Evolutionary conservation across 2,329 filamentous ascomycete species (phyloP).

Genomic region (Cadophora sp.): DNA sequence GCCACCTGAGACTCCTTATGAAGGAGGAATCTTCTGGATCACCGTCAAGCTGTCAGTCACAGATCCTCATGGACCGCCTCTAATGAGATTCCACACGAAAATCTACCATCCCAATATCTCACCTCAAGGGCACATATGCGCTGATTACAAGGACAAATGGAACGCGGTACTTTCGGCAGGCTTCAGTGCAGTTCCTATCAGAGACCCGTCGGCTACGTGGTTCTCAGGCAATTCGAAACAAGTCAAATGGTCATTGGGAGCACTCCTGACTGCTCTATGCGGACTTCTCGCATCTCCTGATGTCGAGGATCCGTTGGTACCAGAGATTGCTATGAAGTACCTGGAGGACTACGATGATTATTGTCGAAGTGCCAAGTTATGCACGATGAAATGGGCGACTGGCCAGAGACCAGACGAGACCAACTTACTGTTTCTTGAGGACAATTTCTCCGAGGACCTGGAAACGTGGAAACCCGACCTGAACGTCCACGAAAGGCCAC

Average conservation of each 20-base stretch:
- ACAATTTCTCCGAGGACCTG: neutral
- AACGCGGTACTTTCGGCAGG: slow-evolving; percentile 20
- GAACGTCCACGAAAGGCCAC: neutral
- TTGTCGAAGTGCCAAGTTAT: slow-evolving; percentile 26
- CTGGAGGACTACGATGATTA: slow-evolving; percentile 32
- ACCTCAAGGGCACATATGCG: slow-evolving; percentile 29
- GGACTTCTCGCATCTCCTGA: slow-evolving; percentile 34
- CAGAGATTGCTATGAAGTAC: slow-evolving; percentile 37
- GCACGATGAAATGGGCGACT: slow-evolving; percentile 17
- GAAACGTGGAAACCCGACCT: neutral
- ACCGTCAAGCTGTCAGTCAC: slow-evolving; percentile 26
- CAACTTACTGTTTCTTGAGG: neutral
- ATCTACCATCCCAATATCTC: slow-evolving; percentile 41
- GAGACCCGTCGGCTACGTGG: slow-evolving; percentile 20
- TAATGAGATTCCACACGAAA: slow-evolving; percentile 35
- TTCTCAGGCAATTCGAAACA: slow-evolving; percentile 16
- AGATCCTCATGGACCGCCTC: slow-evolving; percentile 19
- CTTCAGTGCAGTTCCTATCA: neutral
- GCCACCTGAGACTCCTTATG: slow-evolving; percentile 39
- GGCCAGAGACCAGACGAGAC: neutral
- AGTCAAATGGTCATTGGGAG: slow-evolving; percentile 25
- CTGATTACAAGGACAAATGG: slow-evolving; percentile 36
- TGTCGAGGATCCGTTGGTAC: slow-evolving; percentile 35
- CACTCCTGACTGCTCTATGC: slow-evolving; percentile 35
- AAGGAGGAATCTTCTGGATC: slow-evolving; percentile 39